These are phyloP conservation scores for Carex sylvatica DNA, from an alignment of 202 grass and related monocot genomes.

Conservation along the genomic window DNA sequence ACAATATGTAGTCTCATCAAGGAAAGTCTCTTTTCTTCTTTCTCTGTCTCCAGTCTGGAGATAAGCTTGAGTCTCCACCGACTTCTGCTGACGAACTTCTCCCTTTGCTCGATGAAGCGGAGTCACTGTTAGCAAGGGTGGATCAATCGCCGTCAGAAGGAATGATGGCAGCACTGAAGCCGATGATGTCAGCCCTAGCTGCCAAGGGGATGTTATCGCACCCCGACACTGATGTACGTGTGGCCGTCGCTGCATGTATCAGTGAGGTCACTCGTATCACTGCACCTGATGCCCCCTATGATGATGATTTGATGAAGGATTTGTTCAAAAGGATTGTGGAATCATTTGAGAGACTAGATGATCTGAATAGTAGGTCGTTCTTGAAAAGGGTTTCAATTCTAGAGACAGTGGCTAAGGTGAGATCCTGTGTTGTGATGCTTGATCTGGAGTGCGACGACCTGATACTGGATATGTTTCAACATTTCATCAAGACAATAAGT, in stretches of 20 bases:
- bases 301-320: conserved; percentile 75
- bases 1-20: no score
- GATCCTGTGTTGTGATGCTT: conserved; percentile 79
- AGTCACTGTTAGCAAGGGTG: conserved; percentile 51
- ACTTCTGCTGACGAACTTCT: conserved; percentile 32
- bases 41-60: no score
- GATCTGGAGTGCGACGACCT: conserved; percentile 77
- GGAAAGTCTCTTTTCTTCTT: no score
- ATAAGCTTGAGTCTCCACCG: conserved; percentile 42
- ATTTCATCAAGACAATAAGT: conserved; percentile 64
- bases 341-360: conserved; percentile 64
- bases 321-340: conserved; percentile 73
- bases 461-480: conserved; percentile 57
- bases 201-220: conserved; percentile 47
- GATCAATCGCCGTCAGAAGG: conserved; percentile 43
- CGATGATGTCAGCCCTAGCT: conserved; percentile 51
- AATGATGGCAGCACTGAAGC: conserved; percentile 41
- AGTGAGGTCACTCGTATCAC: conserved; percentile 79
- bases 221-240: conserved; percentile 38
- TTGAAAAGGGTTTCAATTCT: conserved; percentile 68
- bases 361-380: conserved; percentile 41
- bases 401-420: conserved; percentile 68
- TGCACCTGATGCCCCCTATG: conserved; percentile 70
- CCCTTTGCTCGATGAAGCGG: conserved; percentile 47
- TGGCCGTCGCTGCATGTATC: conserved; percentile 60